Percentiles rank a stretch among this genome's conserved stretches.
These are phyloP conservation scores for Astraeus odoratus DNA, from an alignment of 768 basidiomycete genomes.

Conservation along the genomic window DNA sequence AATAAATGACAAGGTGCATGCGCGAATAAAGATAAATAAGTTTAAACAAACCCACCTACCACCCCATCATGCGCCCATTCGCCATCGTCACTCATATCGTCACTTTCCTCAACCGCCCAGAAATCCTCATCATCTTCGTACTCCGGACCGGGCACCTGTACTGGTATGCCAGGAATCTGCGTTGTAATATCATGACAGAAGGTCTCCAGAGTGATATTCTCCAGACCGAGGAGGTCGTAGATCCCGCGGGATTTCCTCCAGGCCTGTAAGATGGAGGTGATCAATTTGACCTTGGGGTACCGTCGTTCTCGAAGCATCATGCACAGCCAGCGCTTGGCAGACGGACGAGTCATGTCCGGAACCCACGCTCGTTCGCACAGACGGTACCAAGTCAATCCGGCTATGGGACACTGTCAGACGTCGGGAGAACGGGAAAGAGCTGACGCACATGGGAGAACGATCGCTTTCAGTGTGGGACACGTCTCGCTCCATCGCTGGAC, in stretches of 20 bases:
- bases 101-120: too few relatives aligned
- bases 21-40: too few relatives aligned
- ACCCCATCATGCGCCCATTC: too few relatives aligned
- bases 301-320: neutral
- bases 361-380: conserved; percentile 3
- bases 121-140: too few relatives aligned
- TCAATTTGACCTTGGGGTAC: neutral
- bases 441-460: conserved; percentile 4
- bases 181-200: too few relatives aligned
- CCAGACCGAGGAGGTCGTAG: neutral
- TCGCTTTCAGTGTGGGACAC: conserved; percentile 2
- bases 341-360: conserved; percentile 2
- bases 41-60: too few relatives aligned
- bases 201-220: too few relatives aligned
- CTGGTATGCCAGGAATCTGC: too few relatives aligned
- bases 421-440: neutral
- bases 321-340: conserved; percentile 1
- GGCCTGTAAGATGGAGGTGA: neutral
- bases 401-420: neutral
- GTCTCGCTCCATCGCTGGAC: conserved; percentile 1
- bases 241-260: neutral
- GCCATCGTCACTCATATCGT: too few relatives aligned
- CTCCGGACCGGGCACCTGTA: too few relatives aligned
- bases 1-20: too few relatives aligned
- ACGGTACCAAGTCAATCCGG: conserved; percentile 6